These are phyloP conservation scores for Phytophthora melonis DNA, from an alignment of 352 stramenopile species.

Conservation along the genomic window DNA sequence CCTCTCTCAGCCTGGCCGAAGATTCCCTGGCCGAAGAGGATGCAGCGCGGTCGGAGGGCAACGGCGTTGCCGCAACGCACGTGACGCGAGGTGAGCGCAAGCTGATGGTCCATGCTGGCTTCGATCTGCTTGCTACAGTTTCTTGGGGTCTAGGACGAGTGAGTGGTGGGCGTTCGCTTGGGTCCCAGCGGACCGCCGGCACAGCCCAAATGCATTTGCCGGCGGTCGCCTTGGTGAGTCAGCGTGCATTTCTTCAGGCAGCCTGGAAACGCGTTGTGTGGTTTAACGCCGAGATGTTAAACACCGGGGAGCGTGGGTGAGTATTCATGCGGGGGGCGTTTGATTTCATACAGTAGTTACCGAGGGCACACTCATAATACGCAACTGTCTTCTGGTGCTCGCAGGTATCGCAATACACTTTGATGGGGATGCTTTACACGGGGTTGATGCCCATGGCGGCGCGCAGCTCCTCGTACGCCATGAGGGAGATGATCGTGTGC, in stretches of 20 bases:
- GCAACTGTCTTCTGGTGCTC: neutral
- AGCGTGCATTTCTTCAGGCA: neutral
- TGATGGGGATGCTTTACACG: slow-evolving; percentile 39
- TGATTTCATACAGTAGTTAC: neutral
- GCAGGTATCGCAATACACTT: neutral
- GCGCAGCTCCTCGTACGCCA: slow-evolving; percentile 78
- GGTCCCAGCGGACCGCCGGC: too few species aligned
- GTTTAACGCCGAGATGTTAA: neutral
- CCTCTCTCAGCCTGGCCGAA: neutral
- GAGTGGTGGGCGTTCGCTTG: too few species aligned
- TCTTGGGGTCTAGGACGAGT: too few species aligned
- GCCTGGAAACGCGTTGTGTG: neutral
- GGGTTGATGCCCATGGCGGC: slow-evolving; percentile 59
- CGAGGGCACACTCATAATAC: too few species aligned
- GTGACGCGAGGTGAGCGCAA: neutral
- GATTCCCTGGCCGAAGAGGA: too few species aligned
- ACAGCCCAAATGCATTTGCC: neutral
- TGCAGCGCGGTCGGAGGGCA: too few species aligned
- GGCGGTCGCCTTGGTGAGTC: neutral
- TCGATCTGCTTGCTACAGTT: too few species aligned
- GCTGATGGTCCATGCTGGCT: too few species aligned
- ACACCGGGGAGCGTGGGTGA: neutral
- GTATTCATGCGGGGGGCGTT: neutral
- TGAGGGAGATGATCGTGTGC: slow-evolving; percentile 83
- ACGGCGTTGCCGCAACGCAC: too few species aligned